Percentiles rank a stretch among this genome's conserved stretches.
These are phyloP conservation scores for Madurella fahalii DNA, from an alignment of 2,329 filamentous ascomycete genomes.

Conservation along the genomic window DNA sequence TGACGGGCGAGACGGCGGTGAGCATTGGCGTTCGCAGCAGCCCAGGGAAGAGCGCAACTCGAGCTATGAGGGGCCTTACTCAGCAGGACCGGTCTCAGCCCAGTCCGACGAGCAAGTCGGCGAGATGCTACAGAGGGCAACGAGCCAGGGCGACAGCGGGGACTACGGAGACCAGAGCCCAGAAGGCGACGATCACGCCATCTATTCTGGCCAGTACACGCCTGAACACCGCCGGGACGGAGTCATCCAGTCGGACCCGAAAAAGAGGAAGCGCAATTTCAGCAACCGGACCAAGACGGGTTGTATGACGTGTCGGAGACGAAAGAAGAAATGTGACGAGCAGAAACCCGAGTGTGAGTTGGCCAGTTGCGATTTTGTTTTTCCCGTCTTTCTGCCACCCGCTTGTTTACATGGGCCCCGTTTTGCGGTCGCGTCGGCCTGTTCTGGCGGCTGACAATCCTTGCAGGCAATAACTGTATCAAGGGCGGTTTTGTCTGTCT, in stretches of 20 bases:
- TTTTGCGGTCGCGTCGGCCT: constrained; percentile 17
- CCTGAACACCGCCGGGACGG: constrained; percentile 47
- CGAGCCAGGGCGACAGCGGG: constrained; percentile 43
- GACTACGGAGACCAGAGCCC: constrained; percentile 53
- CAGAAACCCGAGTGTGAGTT: constrained; percentile 83
- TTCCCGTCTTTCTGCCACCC: constrained; percentile 9
- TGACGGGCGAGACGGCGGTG: constrained; percentile 37
- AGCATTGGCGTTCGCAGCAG: constrained; percentile 48
- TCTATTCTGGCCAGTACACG: constrained; percentile 43
- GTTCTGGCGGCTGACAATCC: constrained; percentile 14
- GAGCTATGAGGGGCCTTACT: constrained; percentile 45
- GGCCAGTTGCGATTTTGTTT: constrained; percentile 1
- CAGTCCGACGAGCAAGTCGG: constrained; percentile 49
- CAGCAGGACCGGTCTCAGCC: constrained; percentile 41
- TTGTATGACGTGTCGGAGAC: constrained; percentile 82
- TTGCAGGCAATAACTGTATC: constrained; percentile 77
- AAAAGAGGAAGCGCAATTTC: constrained; percentile 75
- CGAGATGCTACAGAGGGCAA: constrained; percentile 42
- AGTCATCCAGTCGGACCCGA: constrained; percentile 55
- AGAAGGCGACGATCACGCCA: constrained; percentile 47
- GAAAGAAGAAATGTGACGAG: constrained; percentile 99
- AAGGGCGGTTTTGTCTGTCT: constrained; percentile 87
- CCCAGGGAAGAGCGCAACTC: constrained; percentile 44
- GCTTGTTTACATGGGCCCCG: constrained; percentile 17
- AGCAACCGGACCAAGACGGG: constrained; percentile 95